Percentiles rank a stretch among this genome's conserved stretches.
Conservation (phyloP, 176 grass and related monocot species). For the Oryza glumipatula region DNA sequence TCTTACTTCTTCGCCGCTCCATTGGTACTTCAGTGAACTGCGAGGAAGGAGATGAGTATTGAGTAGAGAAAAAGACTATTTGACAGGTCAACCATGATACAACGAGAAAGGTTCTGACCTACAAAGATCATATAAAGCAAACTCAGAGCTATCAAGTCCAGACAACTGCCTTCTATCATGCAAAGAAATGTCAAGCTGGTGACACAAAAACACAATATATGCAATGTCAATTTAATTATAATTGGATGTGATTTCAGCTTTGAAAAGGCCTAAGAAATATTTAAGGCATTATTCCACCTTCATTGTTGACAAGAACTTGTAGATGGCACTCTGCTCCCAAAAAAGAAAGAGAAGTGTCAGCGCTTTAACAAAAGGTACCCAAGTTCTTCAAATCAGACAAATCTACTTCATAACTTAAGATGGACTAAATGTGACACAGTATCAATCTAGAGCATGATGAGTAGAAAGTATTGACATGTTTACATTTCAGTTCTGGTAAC, state of each 20-base stretch:
- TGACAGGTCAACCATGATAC: constrained; percentile 10
- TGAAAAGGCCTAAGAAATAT: constrained; percentile 37
- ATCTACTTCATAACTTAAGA: constrained; percentile 22
- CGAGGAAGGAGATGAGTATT: constrained; percentile 1
- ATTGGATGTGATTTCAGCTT: constrained; percentile 12
- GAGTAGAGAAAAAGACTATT: constrained; percentile 27
- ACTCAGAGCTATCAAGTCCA: constrained; percentile 52
- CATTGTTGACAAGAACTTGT: constrained; percentile 72
- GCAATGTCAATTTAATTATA: constrained; percentile 41
- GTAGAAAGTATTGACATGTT: background rate
- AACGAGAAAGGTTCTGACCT: constrained; percentile 47
- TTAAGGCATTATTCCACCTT: constrained; percentile 52
- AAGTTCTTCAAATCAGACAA: constrained; percentile 3
- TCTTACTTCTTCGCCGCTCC: constrained; percentile 66
- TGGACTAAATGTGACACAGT: background rate
- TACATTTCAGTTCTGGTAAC: constrained; percentile 13
- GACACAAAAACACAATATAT: constrained; percentile 39
- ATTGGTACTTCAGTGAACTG: constrained; percentile 58
- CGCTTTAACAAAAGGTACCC: background rate
- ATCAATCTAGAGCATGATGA: constrained; percentile 14
- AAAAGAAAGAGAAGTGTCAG: constrained; percentile 44
- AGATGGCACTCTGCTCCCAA: constrained; percentile 70
- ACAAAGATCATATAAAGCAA: constrained; percentile 31
- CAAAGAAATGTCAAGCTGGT: constrained; percentile 75
- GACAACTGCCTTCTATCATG: constrained; percentile 72